phyloP scores from a whole-genome alignment of 768 basidiomycete species.

The Termitomyces sp. region DNA sequence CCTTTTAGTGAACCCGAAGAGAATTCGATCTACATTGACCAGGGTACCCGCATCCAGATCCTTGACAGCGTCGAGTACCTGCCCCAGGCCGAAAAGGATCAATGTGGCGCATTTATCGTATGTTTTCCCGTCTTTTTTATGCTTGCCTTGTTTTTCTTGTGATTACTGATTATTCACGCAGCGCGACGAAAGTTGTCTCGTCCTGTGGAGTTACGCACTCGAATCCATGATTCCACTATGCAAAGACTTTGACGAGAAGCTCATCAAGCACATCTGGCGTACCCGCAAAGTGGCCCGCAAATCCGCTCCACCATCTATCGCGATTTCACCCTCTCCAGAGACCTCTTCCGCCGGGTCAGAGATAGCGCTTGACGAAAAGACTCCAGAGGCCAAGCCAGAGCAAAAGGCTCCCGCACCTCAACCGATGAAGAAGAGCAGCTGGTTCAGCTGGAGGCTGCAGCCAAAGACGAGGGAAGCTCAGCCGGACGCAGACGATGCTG shows the following conservation, averaged over 20 bases:
- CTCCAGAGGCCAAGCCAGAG: slow-evolving; percentile 17
- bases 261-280: slow-evolving; percentile 81
- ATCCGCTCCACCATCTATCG: slow-evolving; percentile 9
- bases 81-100: slow-evolving; percentile 80
- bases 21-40: slow-evolving; percentile 63
- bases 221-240: slow-evolving; percentile 62
- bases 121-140: slow-evolving; percentile 11
- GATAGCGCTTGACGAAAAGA: slow-evolving; percentile 33
- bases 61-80: slow-evolving; percentile 62
- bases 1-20: slow-evolving; percentile 42
- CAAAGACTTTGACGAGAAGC: slow-evolving; percentile 69
- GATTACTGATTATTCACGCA: slow-evolving; percentile 11
- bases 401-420: slow-evolving; percentile 1
- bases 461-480: slow-evolving; percentile 14
- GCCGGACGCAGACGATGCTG: slow-evolving; percentile 24
- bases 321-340: neutral
- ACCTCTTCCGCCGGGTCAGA: slow-evolving; percentile 16
- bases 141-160: neutral
- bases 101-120: slow-evolving; percentile 79
- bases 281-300: slow-evolving; percentile 29
- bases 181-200: slow-evolving; percentile 72
- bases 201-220: slow-evolving; percentile 78
- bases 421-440: slow-evolving; percentile 20
- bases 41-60: slow-evolving; percentile 82
- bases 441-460: slow-evolving; percentile 46